Conservation (phyloP, 768 basidiomycete species). For the Boletus subparvulus region DNA sequence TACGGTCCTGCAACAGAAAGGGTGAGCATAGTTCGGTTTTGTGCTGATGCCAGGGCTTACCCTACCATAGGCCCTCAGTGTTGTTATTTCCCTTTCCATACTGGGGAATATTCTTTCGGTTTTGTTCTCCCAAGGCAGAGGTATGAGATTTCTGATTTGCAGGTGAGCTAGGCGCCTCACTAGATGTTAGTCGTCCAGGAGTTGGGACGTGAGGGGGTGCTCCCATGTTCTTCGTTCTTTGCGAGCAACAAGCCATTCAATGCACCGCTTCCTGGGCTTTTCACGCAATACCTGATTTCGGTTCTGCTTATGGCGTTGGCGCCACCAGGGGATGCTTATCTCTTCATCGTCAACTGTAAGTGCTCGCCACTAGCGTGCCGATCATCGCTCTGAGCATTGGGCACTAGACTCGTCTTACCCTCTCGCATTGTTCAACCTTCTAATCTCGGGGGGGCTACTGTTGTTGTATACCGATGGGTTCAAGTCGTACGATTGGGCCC, state of each 20-base stretch:
- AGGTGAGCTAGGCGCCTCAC: constrained; percentile 3
- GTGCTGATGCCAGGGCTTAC: background rate
- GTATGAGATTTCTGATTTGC: constrained; percentile 34
- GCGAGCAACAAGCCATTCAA: constrained; percentile 70
- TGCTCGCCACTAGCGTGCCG: background rate
- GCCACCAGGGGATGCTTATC: constrained; percentile 73
- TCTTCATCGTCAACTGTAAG: constrained; percentile 67
- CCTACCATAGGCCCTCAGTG: constrained; percentile 50
- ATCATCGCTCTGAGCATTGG: background rate
- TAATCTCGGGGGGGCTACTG: constrained; percentile 61
- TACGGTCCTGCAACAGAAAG: constrained; percentile 62
- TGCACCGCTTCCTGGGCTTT: constrained; percentile 63
- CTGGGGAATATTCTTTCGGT: constrained; percentile 64
- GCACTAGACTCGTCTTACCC: constrained; percentile 57
- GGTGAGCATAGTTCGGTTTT: constrained; percentile 33
- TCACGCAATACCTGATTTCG: constrained; percentile 61
- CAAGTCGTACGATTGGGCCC: constrained; percentile 53
- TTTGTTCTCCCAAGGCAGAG: constrained; percentile 66
- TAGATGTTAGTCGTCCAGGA: constrained; percentile 60
- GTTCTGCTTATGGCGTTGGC: constrained; percentile 52
- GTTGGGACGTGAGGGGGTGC: constrained; percentile 66
- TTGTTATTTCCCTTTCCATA: constrained; percentile 61
- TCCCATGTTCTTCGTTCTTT: constrained; percentile 66
- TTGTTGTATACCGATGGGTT: constrained; percentile 53
- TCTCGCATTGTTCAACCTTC: constrained; percentile 53